A percentile compares a stretch with the other conserved stretches of the same genome.
These are phyloP conservation scores for Boechera stricta DNA, from an alignment of 345 rosid genomes.

Conservation along the genomic window DNA sequence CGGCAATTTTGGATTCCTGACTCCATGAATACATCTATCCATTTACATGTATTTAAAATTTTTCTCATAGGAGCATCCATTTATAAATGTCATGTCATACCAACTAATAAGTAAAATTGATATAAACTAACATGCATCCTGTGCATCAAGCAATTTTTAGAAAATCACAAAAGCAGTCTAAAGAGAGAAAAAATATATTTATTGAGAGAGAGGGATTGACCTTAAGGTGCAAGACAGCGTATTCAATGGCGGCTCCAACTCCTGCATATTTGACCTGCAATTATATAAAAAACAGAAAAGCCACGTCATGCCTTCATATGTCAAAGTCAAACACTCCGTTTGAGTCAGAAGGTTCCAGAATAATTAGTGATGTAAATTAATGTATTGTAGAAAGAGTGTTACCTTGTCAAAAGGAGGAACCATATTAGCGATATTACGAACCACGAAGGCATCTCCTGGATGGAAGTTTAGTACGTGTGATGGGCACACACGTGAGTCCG, in stretches of 20 bases:
- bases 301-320: not conserved
- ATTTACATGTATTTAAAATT: not conserved
- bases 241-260: slow-evolving; percentile 85
- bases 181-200: not conserved
- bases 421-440: slow-evolving; percentile 86
- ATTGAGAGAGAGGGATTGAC: slow-evolving; percentile 38
- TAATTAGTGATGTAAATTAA: not conserved
- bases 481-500: slow-evolving; percentile 95
- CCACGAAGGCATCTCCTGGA: slow-evolving; percentile 95
- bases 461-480: slow-evolving; percentile 83
- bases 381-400: not conserved
- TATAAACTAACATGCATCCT: not conserved
- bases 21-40: not conserved
- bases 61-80: not conserved
- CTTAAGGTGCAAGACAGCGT: slow-evolving; percentile 95
- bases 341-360: not conserved
- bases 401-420: slow-evolving; percentile 91
- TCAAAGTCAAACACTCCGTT: slow-evolving; percentile 8
- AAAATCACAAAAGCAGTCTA: not conserved
- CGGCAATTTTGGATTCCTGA: not conserved
- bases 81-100: not conserved
- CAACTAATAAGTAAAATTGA: not conserved
- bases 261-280: slow-evolving; percentile 56
- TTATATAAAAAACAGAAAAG: not conserved
- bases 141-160: not conserved